Evolutionary conservation across 257 asterid genomes (phyloP).

Genomic region (Capsicum chinense): DNA sequence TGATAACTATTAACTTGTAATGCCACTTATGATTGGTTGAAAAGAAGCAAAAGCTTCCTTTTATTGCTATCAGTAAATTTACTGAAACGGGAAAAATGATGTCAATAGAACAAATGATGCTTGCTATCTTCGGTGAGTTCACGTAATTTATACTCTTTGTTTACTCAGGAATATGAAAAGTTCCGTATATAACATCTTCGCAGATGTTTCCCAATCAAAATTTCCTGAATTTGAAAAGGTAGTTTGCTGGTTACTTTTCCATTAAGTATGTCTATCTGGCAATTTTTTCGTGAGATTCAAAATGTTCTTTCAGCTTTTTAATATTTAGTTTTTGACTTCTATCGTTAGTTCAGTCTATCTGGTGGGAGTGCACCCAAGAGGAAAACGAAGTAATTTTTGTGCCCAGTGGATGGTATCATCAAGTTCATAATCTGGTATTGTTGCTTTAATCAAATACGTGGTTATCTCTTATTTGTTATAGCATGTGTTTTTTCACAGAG

Average conservation of each 20-base stretch:
- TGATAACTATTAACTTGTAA: not conserved
- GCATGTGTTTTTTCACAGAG: not conserved
- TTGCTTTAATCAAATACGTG: not conserved
- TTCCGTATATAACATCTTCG: conserved; percentile 74
- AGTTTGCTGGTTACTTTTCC: conserved; percentile 10
- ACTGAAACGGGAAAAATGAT: not conserved
- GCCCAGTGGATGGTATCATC: conserved; percentile 99
- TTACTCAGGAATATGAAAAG: conserved; percentile 72
- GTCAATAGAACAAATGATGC: not conserved
- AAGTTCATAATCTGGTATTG: conserved; percentile 91
- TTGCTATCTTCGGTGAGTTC: not conserved
- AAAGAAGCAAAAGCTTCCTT: not conserved
- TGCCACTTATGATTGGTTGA: not conserved
- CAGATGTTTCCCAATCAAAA: conserved; percentile 61
- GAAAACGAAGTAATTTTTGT: conserved; percentile 83
- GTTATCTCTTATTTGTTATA: not conserved
- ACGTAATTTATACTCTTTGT: conserved; percentile 18
- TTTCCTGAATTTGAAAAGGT: conserved; percentile 89
- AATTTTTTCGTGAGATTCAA: not conserved
- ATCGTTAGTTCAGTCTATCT: conserved; percentile 59
- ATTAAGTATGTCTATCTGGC: not conserved
- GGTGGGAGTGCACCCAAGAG: conserved; percentile 93
- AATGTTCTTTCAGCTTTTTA: not conserved
- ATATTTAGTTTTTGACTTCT: not conserved
- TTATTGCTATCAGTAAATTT: not conserved